Evolutionary conservation across 495 filamentous ascomycete species (phyloP), one percentile per base, ranked within the genome.

Genomic region (Neurospora terricola): DNA sequence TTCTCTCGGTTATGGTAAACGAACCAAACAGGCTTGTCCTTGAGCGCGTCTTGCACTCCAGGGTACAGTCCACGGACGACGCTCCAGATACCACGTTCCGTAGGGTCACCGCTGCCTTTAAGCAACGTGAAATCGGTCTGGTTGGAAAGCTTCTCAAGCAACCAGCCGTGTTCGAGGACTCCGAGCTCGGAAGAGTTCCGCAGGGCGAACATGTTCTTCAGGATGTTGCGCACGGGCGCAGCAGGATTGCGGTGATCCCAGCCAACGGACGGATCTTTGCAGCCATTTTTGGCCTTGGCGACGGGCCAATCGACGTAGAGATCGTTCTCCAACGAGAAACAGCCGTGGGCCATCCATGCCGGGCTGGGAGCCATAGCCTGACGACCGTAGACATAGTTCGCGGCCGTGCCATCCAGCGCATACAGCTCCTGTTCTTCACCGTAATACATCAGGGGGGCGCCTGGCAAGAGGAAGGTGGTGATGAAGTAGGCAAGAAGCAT

Each of bases 391-490:
- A 93, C 85, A 78, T 93, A 93, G 75, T 93, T 91, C 70, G 80
- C 77, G 21, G 90, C 91, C 4, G 89, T 89, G 70, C 87, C 90
- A 75, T 93, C 91, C 10, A 93, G 77, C 1, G 90, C 82, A 69
- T 93, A 92, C 38, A 91, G 88, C 3, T 83, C 88, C 77, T 93
- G 91, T 76, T 93, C 91, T 76, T 93, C 91, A 48, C 91, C 91
- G 85, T 89, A 93, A 16, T 88, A 78, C 16, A 92, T 76, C 9
- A 90, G 77, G 2, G 91, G 91, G 38, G 90, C 88, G 6, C 91
- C 91, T 0, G 91, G 91, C 77, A 93, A 81, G 59, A 90, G 82
- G 10, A 92, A 73, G 23, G 89, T 91, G 0, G 87, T 89, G 73
- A 93, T 87, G 73, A 91, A 92, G 2, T 87, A 78, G 10, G 82